Percentiles rank a stretch among this genome's conserved stretches.
These are phyloP conservation scores for Colletotrichum melonis DNA, from an alignment of 2,329 filamentous ascomycete genomes.

Conservation along the genomic window DNA sequence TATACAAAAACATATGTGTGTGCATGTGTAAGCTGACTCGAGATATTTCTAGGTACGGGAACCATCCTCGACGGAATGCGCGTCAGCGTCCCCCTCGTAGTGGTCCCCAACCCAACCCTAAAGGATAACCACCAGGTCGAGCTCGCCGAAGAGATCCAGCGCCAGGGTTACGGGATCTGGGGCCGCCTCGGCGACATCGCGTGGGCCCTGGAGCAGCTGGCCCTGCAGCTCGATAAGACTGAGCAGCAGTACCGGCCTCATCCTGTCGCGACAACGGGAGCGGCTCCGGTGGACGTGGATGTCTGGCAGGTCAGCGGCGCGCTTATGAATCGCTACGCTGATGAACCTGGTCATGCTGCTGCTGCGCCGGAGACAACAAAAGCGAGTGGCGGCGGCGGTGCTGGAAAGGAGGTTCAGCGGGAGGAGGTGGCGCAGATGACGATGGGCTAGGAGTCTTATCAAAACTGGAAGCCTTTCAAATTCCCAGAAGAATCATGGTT, in stretches of 20 bases:
- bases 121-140: slow-evolving; percentile 93
- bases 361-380: not conserved
- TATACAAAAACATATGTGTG: not conserved
- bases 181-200: slow-evolving; percentile 33
- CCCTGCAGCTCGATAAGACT: slow-evolving; percentile 30
- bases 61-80: slow-evolving; percentile 87
- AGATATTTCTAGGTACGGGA: slow-evolving; percentile 75
- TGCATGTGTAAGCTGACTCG: slow-evolving; percentile 2
- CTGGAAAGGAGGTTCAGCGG: slow-evolving; percentile 44
- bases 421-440: slow-evolving; percentile 52
- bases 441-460: slow-evolving; percentile 47
- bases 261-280: not conserved
- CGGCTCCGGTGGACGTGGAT: slow-evolving; percentile 11
- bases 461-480: not conserved
- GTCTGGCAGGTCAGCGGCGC: slow-evolving; percentile 34
- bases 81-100: slow-evolving; percentile 80
- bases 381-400: not conserved
- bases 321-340: slow-evolving; percentile 26
- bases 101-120: slow-evolving; percentile 86
- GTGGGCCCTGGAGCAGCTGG: slow-evolving; percentile 34
- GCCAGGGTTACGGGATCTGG: slow-evolving; percentile 78
- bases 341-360: not conserved
- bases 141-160: slow-evolving; percentile 80
- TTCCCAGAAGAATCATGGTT: not conserved
- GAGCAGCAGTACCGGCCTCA: slow-evolving; percentile 29